Evolutionary conservation across 306 rosid species (phyloP), one percentile per base, ranked within the genome.

Genomic region (Cicer arietinum): DNA sequence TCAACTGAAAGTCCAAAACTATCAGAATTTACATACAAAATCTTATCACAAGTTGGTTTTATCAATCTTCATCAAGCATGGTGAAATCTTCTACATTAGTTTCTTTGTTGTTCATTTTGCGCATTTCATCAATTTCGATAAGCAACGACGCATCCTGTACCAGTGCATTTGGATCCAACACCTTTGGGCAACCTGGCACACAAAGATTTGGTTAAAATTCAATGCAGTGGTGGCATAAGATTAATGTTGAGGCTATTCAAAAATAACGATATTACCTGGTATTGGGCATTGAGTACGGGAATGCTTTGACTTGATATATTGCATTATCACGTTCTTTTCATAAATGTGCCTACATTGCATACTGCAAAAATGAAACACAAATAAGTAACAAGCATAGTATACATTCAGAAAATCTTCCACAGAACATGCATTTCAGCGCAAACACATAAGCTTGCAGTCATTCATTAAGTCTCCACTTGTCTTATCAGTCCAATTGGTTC

Each of bases 271-370:
- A 35, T 87, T 87, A 90, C 98, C 97, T 67, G 98, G 84, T 50
- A 88, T 86, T 11, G 96, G 97, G 79, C 97, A 94, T 75, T 2
- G 81, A 68, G 39, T 63, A 10, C 67, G 81, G 7, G 65, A 17
- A 37, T 69, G 41, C 83, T 85, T 85, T 17, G 79, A 69, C 17
- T 9, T 79, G 53, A 91, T 61, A 77, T 88, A 86, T 41, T 74
- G 71, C 86, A 86, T 73, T 71, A 94, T 75, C 54, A 78, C 74
- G 44, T 39, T 37, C 82, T 85, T 88, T 69, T 90, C 97, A 66
- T 94, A 94, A 71, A 94, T 75, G 83, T 94, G 98, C 88, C 83
- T 91, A 77, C 98, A 94, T 22, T 69, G 84, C 84, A 59, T 35
- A 79, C 98, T 94, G 89, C 86, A 86, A 39, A 53, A 57, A 73